These are phyloP conservation scores for Breviolum minutum DNA, from an alignment of 73 alveolate species.

Conservation along the genomic window DNA sequence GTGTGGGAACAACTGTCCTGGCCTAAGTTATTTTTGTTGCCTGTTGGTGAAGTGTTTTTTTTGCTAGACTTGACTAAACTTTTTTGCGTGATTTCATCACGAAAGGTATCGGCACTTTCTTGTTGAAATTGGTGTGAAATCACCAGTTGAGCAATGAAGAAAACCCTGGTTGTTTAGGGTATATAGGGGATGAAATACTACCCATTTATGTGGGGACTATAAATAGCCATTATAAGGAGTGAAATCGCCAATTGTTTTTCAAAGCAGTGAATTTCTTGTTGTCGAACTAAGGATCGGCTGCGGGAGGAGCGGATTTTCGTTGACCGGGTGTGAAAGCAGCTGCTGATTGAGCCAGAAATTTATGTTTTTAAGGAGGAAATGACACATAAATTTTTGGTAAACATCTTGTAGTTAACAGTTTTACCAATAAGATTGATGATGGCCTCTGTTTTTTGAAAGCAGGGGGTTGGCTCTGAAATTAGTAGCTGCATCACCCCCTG, in stretches of 20 bases:
- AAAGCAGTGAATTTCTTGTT: too few species aligned
- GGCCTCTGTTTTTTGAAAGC: too few species aligned
- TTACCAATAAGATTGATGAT: too few species aligned
- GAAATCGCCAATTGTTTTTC: too few species aligned
- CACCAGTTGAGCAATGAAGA: too few species aligned
- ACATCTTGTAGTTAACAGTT: neutral
- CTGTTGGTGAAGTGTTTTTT: neutral
- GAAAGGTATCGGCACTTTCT: neutral
- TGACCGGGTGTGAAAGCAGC: constrained; percentile 73
- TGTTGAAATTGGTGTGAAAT: too few species aligned
- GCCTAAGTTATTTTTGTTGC: neutral
- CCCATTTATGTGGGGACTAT: too few species aligned
- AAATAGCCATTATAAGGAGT: too few species aligned
- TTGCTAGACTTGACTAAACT: neutral
- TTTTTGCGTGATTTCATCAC: too few species aligned
- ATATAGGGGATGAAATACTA: too few species aligned
- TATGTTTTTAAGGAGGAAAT: neutral
- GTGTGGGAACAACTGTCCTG: constrained; percentile 63
- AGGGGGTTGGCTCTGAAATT: neutral
- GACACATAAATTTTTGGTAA: neutral
- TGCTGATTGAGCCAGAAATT: neutral
- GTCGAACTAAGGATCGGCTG: constrained; percentile 15
- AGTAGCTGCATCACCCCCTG: constrained; percentile 25
- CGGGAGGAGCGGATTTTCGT: constrained; percentile 55
- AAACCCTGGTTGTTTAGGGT: too few species aligned